Evolutionary conservation across 2,329 filamentous ascomycete species (phyloP), one percentile per base, ranked within the genome.

Genomic region (Tolypocladium cylindrosporum): DNA sequence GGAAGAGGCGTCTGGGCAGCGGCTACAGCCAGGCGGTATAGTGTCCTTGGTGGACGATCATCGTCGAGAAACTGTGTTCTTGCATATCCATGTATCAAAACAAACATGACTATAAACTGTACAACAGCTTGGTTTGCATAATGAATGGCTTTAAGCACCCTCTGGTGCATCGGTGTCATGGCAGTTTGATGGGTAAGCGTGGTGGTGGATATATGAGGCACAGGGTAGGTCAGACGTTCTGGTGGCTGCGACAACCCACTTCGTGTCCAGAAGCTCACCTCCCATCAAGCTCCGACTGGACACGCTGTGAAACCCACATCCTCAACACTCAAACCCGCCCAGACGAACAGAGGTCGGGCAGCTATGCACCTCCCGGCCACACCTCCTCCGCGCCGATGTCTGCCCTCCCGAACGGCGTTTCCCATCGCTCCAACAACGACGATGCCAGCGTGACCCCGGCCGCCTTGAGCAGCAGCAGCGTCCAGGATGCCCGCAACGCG

Each of bases 401-500:
- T 69, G 68, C 72, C 66, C 70, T 74, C 63, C 63, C 72, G 60
- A 78, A 78, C 72, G 75, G 77, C 73, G 72, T 71, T 65, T 68
- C 66, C 62, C 67, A 69, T 67, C 66, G 66, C 66, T 60, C 65
- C 61, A 66, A 60, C 65, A 65, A 59, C 65, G 67, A 72, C 65
- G 66, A 72, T 64, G 63, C 61, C 60, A 62, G 60, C 58, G 62
- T 67, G 60, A 65, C 62, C 64, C 59, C 68, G 57, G 39, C 63
- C 60, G 60, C 62, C 50, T 62, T 62, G 53, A 61, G 72, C 48
- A 36, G 16, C 27, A n/a, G 48, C 48, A 37, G 24, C 67, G 79
- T 94, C 68, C 85, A 84, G 75, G 82, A 87, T 75, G 89, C 89
- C 65, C 81, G 83, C 64, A 90, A 85, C 65, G 80, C 92, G 64